Percentiles rank a stretch among this genome's conserved stretches.
phyloP scores from a whole-genome alignment of 805 yeast species.

The Candida silvatica region DNA sequence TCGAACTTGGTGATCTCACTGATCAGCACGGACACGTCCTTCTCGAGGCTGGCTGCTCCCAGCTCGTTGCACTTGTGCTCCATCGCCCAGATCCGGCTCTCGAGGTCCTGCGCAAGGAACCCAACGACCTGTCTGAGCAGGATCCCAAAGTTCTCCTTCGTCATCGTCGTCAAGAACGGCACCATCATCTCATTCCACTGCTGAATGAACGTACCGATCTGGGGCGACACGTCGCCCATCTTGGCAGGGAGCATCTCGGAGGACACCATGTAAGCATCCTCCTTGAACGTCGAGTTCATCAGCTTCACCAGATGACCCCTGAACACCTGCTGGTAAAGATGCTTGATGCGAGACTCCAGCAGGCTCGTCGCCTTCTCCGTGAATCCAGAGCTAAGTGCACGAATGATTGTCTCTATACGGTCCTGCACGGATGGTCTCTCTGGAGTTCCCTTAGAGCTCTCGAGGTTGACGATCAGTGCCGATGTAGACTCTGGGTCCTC shows the following conservation, averaged over 20 bases:
- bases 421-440: slow-evolving; percentile 11
- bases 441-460: slow-evolving; percentile 8
- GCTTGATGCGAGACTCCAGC: slow-evolving; percentile 33
- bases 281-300: slow-evolving; percentile 29
- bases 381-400: slow-evolving; percentile 15
- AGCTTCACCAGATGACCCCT: slow-evolving; percentile 26
- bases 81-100: slow-evolving; percentile 57
- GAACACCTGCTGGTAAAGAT: slow-evolving; percentile 30
- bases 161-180: slow-evolving; percentile 43
- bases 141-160: slow-evolving; percentile 36
- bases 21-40: slow-evolving; percentile 69
- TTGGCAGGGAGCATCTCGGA: slow-evolving; percentile 10
- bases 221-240: background rate
- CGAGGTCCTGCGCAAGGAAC: slow-evolving; percentile 48
- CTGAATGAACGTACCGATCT: slow-evolving; percentile 35
- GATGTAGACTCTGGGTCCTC: background rate
- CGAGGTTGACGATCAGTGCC: slow-evolving; percentile 8
- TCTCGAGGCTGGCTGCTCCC: slow-evolving; percentile 78
- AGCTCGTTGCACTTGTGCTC: slow-evolving; percentile 67
- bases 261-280: slow-evolving; percentile 29
- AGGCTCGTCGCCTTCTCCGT: slow-evolving; percentile 26
- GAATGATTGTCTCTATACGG: slow-evolving; percentile 13
- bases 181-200: slow-evolving; percentile 58
- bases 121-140: slow-evolving; percentile 43
- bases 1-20: slow-evolving; percentile 63